phyloP scores from a whole-genome alignment of 2,329 filamentous ascomycete species.

The Apiospora aurea region DNA sequence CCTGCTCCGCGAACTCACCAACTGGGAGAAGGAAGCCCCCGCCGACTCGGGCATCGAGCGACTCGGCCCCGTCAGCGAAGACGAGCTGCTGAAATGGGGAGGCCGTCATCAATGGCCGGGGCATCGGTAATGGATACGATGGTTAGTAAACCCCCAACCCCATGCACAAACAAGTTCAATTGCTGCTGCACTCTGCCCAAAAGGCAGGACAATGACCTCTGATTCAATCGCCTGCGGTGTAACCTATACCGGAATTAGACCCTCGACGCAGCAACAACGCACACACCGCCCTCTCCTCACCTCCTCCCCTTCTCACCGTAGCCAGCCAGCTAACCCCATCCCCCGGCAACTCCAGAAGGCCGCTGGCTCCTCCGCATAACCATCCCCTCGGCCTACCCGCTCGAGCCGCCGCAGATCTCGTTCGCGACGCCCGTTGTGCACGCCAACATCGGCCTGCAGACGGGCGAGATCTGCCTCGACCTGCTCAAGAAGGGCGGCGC shows the following conservation, averaged over 20 bases:
- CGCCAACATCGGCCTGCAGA: constrained; percentile 74
- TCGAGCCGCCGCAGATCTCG: constrained; percentile 75
- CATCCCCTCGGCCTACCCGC: constrained; percentile 81
- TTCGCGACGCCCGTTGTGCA: constrained; percentile 89
- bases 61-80: constrained; percentile 61
- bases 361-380: constrained; percentile 83
- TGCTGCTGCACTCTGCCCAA: neutral
- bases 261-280: neutral
- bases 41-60: constrained; percentile 64
- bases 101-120: constrained; percentile 66
- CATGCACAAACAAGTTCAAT: constrained; percentile 9
- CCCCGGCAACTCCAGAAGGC: constrained; percentile 57
- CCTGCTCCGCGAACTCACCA: constrained; percentile 64
- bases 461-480: constrained; percentile 93
- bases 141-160: constrained; percentile 46
- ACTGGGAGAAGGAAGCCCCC: constrained; percentile 57
- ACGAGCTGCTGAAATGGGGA: constrained; percentile 66
- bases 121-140: constrained; percentile 63
- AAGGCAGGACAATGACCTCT: constrained; percentile 7
- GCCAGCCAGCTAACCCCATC: constrained; percentile 13
- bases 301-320: neutral
- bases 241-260: neutral
- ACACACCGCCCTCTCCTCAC: constrained; percentile 13
- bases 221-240: neutral
- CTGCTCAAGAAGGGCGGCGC: constrained; percentile 68